These are phyloP conservation scores for Ophiostoma piceae DNA, from an alignment of 2,329 filamentous ascomycete genomes.

Conservation along the genomic window DNA sequence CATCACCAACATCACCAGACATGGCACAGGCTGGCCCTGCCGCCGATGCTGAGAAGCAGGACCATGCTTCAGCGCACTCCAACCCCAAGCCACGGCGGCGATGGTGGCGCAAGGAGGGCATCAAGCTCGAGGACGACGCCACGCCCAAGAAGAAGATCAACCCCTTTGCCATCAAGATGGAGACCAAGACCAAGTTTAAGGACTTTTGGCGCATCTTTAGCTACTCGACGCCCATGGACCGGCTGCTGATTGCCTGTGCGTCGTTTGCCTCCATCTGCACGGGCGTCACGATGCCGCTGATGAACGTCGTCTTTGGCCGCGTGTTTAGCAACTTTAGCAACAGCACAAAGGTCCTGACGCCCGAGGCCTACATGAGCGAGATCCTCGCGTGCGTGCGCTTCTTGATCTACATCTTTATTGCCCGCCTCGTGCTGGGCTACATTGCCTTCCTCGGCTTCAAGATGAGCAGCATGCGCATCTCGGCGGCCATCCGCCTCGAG, in stretches of 20 bases:
- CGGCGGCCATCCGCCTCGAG: slow-evolving; percentile 54
- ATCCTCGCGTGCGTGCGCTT: slow-evolving; percentile 46
- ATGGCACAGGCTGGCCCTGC: not conserved
- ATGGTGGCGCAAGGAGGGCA: not conserved
- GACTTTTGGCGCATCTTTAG: slow-evolving; percentile 40
- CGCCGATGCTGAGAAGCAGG: not conserved
- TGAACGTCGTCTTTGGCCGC: slow-evolving; percentile 54
- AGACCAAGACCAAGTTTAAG: slow-evolving; percentile 21
- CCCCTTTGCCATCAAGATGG: slow-evolving; percentile 18
- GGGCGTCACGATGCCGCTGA: slow-evolving; percentile 53
- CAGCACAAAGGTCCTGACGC: slow-evolving; percentile 28
- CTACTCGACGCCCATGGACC: slow-evolving; percentile 51
- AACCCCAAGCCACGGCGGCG: not conserved
- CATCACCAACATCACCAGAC: not conserved
- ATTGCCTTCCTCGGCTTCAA: slow-evolving; percentile 46
- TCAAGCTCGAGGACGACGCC: not conserved
- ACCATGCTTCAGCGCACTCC: not conserved
- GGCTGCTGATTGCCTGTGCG: slow-evolving; percentile 43
- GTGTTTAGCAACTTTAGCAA: slow-evolving; percentile 34
- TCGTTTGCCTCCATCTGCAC: slow-evolving; percentile 47
- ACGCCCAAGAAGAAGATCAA: slow-evolving; percentile 9
- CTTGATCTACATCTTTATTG: slow-evolving; percentile 65
- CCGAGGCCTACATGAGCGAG: slow-evolving; percentile 30
- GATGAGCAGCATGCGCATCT: slow-evolving; percentile 56
- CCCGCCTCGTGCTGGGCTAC: slow-evolving; percentile 58